Conservation (phyloP, 2,329 filamentous ascomycete genomes). For the Ceratocystis destructans region DNA sequence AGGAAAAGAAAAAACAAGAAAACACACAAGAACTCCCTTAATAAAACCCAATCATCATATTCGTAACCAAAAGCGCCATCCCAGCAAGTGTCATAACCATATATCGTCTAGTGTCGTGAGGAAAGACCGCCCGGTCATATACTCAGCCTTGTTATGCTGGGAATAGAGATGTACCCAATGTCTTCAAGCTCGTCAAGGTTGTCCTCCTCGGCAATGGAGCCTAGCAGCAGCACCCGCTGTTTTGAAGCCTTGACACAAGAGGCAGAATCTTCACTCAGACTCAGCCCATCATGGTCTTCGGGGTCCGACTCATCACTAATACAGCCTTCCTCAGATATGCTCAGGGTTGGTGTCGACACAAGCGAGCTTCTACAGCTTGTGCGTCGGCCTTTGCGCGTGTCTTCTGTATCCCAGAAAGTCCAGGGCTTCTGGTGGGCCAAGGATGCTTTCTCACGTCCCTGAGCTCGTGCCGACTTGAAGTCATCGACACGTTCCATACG, state of each 20-base stretch:
- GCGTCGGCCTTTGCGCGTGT: neutral
- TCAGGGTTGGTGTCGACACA: neutral
- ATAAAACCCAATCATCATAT: constrained; percentile 11
- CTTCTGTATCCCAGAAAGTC: constrained; percentile 15
- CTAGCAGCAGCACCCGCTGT: neutral
- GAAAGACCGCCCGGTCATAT: neutral
- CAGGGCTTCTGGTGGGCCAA: constrained; percentile 14
- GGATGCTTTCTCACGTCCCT: neutral
- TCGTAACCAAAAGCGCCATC: constrained; percentile 6
- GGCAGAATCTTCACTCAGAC: neutral
- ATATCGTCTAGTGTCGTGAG: neutral
- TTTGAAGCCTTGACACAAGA: constrained; percentile 10
- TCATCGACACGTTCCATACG: constrained; percentile 12
- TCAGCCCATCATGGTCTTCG: constrained; percentile 12
- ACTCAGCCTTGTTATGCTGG: neutral
- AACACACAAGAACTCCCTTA: neutral
- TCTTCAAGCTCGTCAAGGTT: constrained; percentile 15
- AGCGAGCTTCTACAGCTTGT: neutral
- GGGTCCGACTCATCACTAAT: constrained; percentile 4
- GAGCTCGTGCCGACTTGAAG: constrained; percentile 2
- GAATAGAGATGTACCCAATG: constrained; percentile 17
- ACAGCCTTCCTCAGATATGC: neutral
- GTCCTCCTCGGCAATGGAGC: constrained; percentile 10
- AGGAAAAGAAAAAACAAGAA: neutral
- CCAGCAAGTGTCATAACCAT: neutral